Evolutionary conservation across 2,329 filamentous ascomycete genomes (phyloP).

Genomic region (Talaromyces sp.): DNA sequence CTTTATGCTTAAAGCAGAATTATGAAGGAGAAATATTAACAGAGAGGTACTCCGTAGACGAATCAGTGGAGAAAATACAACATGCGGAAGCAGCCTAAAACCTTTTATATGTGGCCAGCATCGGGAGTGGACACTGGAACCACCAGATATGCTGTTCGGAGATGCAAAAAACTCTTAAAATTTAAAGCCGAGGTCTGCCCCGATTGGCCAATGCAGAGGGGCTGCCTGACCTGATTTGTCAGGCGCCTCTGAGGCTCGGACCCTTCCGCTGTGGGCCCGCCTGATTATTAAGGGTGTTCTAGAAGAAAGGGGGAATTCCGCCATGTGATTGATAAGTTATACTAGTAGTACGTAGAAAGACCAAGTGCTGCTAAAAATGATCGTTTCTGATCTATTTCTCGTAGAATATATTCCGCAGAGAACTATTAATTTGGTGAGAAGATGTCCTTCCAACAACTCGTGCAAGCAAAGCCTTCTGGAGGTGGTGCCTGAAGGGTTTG

Average conservation of each 20-base stretch:
- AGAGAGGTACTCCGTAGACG: not conserved
- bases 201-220: not conserved
- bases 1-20: not conserved
- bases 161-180: not conserved
- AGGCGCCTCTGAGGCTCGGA: conserved; percentile 8
- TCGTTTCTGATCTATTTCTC: no score
- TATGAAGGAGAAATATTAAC: not conserved
- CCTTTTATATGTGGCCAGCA: not conserved
- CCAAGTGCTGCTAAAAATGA: no score
- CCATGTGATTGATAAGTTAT: not conserved
- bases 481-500: not conserved
- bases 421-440: no score
- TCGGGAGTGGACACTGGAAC: not conserved
- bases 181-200: not conserved
- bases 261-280: conserved; percentile 3
- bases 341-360: no score
- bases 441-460: not conserved
- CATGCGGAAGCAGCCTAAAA: not conserved
- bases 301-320: not conserved
- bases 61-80: not conserved
- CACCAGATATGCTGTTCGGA: not conserved
- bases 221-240: not conserved
- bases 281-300: not conserved
- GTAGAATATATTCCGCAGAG: no score
- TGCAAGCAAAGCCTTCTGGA: no score